These are phyloP conservation scores for Thermoascus crustaceus DNA, from an alignment of 2,329 filamentous ascomycete genomes.

Conservation along the genomic window DNA sequence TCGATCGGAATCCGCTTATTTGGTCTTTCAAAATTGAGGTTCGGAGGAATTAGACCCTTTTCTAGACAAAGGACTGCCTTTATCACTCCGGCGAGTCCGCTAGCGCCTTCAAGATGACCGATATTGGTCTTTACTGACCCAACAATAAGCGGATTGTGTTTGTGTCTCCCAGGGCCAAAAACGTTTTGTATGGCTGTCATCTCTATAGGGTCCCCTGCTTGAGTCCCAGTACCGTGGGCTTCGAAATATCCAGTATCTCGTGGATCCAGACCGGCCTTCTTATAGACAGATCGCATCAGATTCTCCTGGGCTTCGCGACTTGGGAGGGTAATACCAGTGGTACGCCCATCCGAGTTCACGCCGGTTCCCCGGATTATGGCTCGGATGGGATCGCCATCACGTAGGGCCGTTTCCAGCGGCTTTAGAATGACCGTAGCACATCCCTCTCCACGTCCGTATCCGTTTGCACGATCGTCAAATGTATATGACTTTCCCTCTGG, in stretches of 20 bases:
- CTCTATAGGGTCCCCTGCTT: conserved; percentile 53
- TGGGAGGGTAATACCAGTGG: conserved; percentile 25
- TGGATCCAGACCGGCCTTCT: conserved; percentile 18
- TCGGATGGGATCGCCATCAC: conserved; percentile 34
- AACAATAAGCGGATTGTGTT: conserved; percentile 14
- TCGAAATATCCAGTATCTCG: conserved; percentile 69
- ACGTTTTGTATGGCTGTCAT: background rate
- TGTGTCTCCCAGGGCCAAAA: background rate
- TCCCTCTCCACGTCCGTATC: conserved; percentile 44
- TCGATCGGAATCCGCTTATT: conserved; percentile 19
- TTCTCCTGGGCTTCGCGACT: conserved; percentile 19
- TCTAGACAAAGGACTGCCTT: conserved; percentile 21
- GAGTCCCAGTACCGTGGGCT: conserved; percentile 75
- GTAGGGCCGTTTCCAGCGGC: conserved; percentile 36
- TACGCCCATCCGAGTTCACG: conserved; percentile 36
- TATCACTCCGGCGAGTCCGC: conserved; percentile 20
- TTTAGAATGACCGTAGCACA: conserved; percentile 40
- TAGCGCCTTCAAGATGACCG: conserved; percentile 21
- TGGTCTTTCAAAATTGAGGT: conserved; percentile 16
- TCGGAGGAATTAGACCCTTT: conserved; percentile 19
- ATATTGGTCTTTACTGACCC: conserved; percentile 24
- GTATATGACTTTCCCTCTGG: conserved; percentile 35
- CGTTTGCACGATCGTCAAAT: conserved; percentile 38
- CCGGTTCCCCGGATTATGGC: conserved; percentile 32
- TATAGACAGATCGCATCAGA: conserved; percentile 18